These are phyloP conservation scores for Fusarium graminum DNA, from an alignment of 2,329 filamentous ascomycete genomes.

Conservation along the genomic window DNA sequence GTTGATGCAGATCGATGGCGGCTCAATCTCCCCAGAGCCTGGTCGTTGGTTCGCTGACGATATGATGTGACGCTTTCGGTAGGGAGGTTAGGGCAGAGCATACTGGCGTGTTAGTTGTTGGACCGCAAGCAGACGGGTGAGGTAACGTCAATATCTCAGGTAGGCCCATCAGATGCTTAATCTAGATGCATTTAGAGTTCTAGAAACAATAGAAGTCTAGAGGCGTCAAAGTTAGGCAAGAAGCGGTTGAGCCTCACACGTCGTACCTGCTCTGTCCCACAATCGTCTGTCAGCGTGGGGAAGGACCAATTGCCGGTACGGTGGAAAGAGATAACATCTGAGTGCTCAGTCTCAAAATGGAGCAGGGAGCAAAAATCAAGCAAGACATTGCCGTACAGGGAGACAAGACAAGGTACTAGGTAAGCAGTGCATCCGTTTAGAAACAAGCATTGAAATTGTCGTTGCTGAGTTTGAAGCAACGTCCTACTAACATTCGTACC, in stretches of 20 bases:
- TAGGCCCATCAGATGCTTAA: neutral
- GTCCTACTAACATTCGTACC: neutral
- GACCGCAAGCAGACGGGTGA: neutral
- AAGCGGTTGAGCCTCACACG: slow-evolving; percentile 25
- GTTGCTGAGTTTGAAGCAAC: neutral
- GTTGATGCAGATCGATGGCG: slow-evolving; percentile 6
- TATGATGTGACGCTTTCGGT: slow-evolving; percentile 1
- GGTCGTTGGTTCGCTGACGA: slow-evolving; percentile 20
- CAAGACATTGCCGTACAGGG: too few relatives aligned
- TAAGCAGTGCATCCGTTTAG: neutral
- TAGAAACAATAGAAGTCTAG: slow-evolving; percentile 16
- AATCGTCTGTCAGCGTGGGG: neutral
- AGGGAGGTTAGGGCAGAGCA: neutral
- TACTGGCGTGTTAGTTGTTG: neutral
- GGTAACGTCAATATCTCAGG: neutral
- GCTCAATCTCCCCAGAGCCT: slow-evolving; percentile 14
- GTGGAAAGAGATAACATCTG: too few relatives aligned
- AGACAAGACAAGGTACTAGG: too few relatives aligned
- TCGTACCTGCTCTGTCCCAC: neutral
- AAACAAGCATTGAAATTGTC: neutral
- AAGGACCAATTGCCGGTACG: too few relatives aligned
- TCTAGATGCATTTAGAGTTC: slow-evolving; percentile 4
- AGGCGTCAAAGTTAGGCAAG: neutral
- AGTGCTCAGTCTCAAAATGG: too few relatives aligned
- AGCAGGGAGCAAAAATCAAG: too few relatives aligned